phyloP scores from a whole-genome alignment of 257 asterid genomes.

The Nyctanthes arbortristis region DNA sequence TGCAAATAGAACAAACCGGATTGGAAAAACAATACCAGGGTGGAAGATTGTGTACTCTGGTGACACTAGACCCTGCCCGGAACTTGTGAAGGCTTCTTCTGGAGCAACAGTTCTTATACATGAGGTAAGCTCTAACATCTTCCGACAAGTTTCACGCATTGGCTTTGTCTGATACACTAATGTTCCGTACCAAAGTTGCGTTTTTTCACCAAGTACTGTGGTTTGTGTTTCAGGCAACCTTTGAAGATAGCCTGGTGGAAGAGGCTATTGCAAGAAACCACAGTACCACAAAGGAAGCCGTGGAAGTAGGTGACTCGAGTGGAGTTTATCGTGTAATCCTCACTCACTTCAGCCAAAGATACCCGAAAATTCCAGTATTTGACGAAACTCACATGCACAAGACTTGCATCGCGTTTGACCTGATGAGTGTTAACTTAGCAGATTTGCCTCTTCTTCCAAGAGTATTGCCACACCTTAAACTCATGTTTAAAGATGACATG shows the following conservation, averaged over 20 bases:
- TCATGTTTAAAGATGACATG: constrained; percentile 75
- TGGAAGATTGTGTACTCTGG: constrained; percentile 98
- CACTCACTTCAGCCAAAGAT: constrained; percentile 96
- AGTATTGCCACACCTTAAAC: constrained; percentile 76
- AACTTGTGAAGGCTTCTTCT: constrained; percentile 63
- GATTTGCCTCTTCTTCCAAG: constrained; percentile 79
- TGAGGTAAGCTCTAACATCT: constrained; percentile 44
- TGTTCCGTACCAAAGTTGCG: neutral
- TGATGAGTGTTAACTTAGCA: constrained; percentile 93
- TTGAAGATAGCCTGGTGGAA: constrained; percentile 78
- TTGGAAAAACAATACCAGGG: constrained; percentile 72
- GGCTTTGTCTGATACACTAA: neutral
- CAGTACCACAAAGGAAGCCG: constrained; percentile 91
- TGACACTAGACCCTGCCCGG: constrained; percentile 95
- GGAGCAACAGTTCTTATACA: constrained; percentile 92
- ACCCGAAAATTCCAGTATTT: constrained; percentile 89
- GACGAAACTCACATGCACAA: constrained; percentile 76
- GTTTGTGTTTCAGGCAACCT: constrained; percentile 66
- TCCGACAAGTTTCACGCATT: neutral
- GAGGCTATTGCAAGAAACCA: constrained; percentile 87
- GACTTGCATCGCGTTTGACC: constrained; percentile 84
- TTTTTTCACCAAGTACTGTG: neutral
- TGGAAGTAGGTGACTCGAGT: constrained; percentile 73
- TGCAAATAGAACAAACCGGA: constrained; percentile 45
- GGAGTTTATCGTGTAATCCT: constrained; percentile 82